These are phyloP conservation scores for Ophiorrhiza pumila DNA, from an alignment of 257 asterid species.

Conservation along the genomic window DNA sequence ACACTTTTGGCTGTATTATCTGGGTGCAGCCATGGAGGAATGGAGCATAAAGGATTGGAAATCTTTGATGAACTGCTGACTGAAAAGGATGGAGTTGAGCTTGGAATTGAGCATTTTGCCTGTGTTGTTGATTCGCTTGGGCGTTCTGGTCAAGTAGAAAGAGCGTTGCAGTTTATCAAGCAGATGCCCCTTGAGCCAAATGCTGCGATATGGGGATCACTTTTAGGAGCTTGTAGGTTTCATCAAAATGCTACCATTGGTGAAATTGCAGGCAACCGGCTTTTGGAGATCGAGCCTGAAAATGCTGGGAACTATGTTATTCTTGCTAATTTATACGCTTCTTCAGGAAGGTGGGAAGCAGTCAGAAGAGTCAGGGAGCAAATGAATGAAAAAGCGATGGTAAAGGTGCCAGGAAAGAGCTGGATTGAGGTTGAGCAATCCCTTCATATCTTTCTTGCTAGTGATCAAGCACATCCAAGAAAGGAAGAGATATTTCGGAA, in stretches of 20 bases:
- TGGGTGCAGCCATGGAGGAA: slow-evolving; percentile 87
- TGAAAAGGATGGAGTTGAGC: slow-evolving; percentile 27
- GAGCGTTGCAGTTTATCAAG: slow-evolving; percentile 60
- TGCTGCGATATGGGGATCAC: slow-evolving; percentile 84
- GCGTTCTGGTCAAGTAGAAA: slow-evolving; percentile 70
- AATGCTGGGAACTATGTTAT: slow-evolving; percentile 62
- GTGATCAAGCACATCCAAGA: slow-evolving; percentile 35
- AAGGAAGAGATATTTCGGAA: slow-evolving; percentile 29
- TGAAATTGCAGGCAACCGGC: slow-evolving; percentile 49
- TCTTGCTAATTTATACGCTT: slow-evolving; percentile 65
- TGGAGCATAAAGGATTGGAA: slow-evolving; percentile 60
- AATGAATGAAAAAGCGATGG: slow-evolving; percentile 47
- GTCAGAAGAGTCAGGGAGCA: slow-evolving; percentile 54
- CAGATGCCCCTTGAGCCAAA: slow-evolving; percentile 75
- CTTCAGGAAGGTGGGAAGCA: slow-evolving; percentile 76
- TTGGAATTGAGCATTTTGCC: slow-evolving; percentile 80
- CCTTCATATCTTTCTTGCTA: slow-evolving; percentile 42
- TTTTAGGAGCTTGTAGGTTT: slow-evolving; percentile 79
- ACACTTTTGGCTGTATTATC: slow-evolving; percentile 67
- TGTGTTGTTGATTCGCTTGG: slow-evolving; percentile 87
- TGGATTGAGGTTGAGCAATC: slow-evolving; percentile 55
- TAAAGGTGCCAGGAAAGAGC: slow-evolving; percentile 80
- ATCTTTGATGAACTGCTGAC: slow-evolving; percentile 44
- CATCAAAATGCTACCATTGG: slow-evolving; percentile 60
- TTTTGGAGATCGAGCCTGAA: slow-evolving; percentile 74